Percentiles rank a stretch among this genome's conserved stretches.
These are phyloP conservation scores for Pochonia chlamydosporia DNA, from an alignment of 2,329 filamentous ascomycete genomes.

Conservation along the genomic window DNA sequence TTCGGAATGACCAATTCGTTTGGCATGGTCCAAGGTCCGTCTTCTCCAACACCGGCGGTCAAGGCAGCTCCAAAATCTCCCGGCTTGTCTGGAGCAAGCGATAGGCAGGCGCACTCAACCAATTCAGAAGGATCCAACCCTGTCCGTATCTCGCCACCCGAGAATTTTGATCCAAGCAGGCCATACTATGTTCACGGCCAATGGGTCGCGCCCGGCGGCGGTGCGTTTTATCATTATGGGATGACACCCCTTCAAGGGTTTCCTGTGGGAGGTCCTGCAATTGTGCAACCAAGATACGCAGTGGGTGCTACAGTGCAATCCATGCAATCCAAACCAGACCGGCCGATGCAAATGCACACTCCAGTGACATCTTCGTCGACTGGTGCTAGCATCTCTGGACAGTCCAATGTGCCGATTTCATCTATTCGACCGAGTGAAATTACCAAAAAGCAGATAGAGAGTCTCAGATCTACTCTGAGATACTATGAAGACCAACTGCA, in stretches of 20 bases:
- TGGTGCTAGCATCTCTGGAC: slow-evolving; percentile 2
- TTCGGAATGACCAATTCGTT: slow-evolving; percentile 24
- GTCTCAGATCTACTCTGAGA: slow-evolving; percentile 46
- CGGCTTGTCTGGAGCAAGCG: slow-evolving; percentile 15
- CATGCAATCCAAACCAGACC: slow-evolving; percentile 15
- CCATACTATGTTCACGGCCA: slow-evolving; percentile 41
- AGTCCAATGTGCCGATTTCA: slow-evolving; percentile 41
- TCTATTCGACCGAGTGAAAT: slow-evolving; percentile 57
- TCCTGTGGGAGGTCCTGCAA: slow-evolving; percentile 14
- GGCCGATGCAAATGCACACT: slow-evolving; percentile 12
- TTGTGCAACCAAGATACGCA: slow-evolving; percentile 14
- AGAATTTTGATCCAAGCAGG: slow-evolving; percentile 39
- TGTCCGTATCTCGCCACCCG: slow-evolving; percentile 31
- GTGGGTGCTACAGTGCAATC: slow-evolving; percentile 7
- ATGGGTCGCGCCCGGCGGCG: slow-evolving; percentile 30
- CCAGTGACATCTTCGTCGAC: slow-evolving; percentile 13
- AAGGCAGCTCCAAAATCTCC: slow-evolving; percentile 14
- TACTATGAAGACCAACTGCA: slow-evolving; percentile 52
- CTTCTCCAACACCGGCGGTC: slow-evolving; percentile 15
- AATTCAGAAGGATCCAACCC: slow-evolving; percentile 25
- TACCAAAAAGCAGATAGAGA: slow-evolving; percentile 51
- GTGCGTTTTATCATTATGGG: slow-evolving; percentile 19
- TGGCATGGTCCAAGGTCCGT: slow-evolving; percentile 18
- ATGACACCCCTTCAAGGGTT: slow-evolving; percentile 23
- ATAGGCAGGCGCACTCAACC: slow-evolving; percentile 25